These are phyloP conservation scores for Persicaria tinctoria DNA, from an alignment of 148 eudicot species.

Conservation along the genomic window DNA sequence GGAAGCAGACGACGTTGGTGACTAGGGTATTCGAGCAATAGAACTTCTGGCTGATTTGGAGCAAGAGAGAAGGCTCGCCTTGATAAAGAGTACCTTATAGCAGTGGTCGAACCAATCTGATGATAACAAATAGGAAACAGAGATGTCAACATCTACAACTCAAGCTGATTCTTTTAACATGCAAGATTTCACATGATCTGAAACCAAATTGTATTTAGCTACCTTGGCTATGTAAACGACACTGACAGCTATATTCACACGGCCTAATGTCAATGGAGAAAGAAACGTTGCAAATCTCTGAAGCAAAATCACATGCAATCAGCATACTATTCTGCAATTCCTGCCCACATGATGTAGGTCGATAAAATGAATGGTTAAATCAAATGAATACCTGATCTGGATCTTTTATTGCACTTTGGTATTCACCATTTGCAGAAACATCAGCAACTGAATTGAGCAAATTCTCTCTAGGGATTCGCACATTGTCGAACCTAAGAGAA, in stretches of 20 bases:
- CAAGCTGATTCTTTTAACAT: not conserved
- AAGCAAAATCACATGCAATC: constrained; percentile 9
- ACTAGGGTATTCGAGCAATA: constrained; percentile 94
- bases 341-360: not conserved
- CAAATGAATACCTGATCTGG: constrained; percentile 63
- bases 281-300: constrained; percentile 97
- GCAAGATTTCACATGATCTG: not conserved
- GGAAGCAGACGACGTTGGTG: constrained; percentile 91
- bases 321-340: not conserved
- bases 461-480: constrained; percentile 87
- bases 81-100: constrained; percentile 78
- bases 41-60: constrained; percentile 74
- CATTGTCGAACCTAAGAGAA: constrained; percentile 76
- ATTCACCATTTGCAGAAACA: constrained; percentile 80
- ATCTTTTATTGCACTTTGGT: constrained; percentile 74
- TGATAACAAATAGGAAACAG: not conserved
- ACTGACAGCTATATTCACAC: constrained; percentile 75
- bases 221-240: constrained; percentile 81
- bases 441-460: constrained; percentile 90
- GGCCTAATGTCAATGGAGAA: constrained; percentile 94
- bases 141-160: not conserved
- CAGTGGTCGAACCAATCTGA: constrained; percentile 79
- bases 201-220: not conserved
- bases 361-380: not conserved
- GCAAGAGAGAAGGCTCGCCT: constrained; percentile 79